Percentiles rank a stretch among this genome's conserved stretches.
phyloP scores from a whole-genome alignment of 768 basidiomycete genomes.

The Pleurotus eryngii region DNA sequence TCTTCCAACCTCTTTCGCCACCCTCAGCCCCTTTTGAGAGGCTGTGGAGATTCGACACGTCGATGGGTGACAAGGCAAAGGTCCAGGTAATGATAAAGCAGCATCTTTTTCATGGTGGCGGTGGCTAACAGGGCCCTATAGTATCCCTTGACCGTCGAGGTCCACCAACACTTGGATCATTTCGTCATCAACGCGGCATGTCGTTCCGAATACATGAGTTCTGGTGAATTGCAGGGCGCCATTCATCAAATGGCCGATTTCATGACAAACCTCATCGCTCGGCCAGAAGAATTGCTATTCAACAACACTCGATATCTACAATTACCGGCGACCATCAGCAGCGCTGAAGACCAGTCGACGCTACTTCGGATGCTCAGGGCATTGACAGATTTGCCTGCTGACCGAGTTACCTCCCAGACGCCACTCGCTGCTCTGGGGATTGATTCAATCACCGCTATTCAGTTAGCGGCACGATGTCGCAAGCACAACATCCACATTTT shows the following conservation, averaged over 20 bases:
- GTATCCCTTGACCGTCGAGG: conserved; percentile 44
- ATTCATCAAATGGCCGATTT: conserved; percentile 15
- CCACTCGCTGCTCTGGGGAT: conserved; percentile 39
- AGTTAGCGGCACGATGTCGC: conserved; percentile 36
- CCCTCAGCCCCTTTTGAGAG: conserved; percentile 13
- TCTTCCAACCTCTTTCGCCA: conserved; percentile 34
- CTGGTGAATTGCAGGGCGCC: conserved; percentile 18
- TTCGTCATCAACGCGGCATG: conserved; percentile 35
- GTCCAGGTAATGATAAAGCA: conserved; percentile 22
- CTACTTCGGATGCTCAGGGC: conserved; percentile 13
- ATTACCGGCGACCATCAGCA: conserved; percentile 3
- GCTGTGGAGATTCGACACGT: conserved; percentile 28
- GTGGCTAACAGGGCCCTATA: conserved; percentile 13
- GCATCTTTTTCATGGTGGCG: neutral
- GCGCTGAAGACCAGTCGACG: neutral
- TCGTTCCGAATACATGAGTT: conserved; percentile 23
- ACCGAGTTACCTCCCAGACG: conserved; percentile 28
- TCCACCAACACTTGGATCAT: conserved; percentile 26
- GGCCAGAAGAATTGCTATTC: conserved; percentile 5
- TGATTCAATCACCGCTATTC: conserved; percentile 49
- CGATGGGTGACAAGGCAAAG: conserved; percentile 12
- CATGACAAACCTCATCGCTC: conserved; percentile 14
- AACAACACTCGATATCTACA: neutral
- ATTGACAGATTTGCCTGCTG: conserved; percentile 24
- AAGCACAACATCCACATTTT: conserved; percentile 29